phyloP scores from a whole-genome alignment of 2,329 filamentous ascomycete genomes.

The Aspergillus niger region DNA sequence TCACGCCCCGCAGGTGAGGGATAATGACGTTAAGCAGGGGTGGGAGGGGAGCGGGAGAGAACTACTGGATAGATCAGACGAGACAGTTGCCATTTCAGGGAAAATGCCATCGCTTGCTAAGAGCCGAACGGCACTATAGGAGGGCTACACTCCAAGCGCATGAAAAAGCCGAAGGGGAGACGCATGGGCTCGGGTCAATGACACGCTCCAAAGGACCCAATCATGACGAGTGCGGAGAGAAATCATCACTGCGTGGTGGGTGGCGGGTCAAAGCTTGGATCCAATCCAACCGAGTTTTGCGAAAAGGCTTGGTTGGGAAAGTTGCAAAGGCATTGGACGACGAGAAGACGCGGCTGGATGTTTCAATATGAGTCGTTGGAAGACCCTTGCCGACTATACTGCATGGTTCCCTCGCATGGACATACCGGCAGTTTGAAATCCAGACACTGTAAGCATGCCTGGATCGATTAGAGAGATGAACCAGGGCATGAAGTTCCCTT shows the following conservation, averaged over 20 bases:
- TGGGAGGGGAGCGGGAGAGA: neutral
- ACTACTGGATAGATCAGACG: neutral
- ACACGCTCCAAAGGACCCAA: neutral
- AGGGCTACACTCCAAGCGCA: neutral
- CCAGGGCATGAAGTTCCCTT: neutral
- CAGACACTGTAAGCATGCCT: neutral
- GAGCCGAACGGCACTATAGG: neutral
- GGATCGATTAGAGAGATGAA: neutral
- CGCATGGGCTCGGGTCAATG: neutral
- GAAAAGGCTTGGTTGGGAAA: constrained; percentile 8
- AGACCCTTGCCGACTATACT: constrained; percentile 3
- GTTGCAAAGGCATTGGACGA: neutral
- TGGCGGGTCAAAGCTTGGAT: constrained; percentile 15
- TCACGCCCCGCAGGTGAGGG: neutral
- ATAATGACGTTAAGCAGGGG: neutral
- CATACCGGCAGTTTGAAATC: too few relatives aligned
- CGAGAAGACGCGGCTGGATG: neutral
- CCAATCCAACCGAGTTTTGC: constrained; percentile 4
- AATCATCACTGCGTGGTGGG: neutral
- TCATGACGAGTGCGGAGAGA: constrained; percentile 7
- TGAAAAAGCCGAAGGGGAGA: neutral
- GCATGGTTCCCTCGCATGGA: constrained; percentile 3
- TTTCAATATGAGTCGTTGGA: constrained; percentile 1
- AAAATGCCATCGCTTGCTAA: neutral
- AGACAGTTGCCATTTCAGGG: neutral